Conservation (phyloP, 306 rosid species). For the Oemleria cerasiformis region DNA sequence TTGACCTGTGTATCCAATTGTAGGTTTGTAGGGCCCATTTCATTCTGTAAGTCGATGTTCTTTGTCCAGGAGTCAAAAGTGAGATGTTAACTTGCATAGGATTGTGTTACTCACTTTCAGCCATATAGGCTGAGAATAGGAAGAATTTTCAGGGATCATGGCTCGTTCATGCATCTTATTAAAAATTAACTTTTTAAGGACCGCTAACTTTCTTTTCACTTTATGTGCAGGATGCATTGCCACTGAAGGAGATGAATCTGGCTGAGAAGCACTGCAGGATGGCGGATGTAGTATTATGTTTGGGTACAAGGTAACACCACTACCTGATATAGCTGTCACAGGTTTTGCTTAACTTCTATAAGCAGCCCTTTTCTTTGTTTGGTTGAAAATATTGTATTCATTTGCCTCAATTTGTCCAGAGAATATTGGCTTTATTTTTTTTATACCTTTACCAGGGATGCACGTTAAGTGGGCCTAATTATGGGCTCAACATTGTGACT, state of each 20-base stretch:
- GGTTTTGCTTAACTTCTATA: not conserved
- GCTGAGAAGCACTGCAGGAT: slow-evolving; percentile 95
- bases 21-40: not conserved
- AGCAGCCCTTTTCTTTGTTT: not conserved
- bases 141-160: not conserved
- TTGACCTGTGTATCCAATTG: not conserved
- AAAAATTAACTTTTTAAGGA: slow-evolving; percentile 2
- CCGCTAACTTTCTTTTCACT: not conserved
- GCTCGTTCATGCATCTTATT: not conserved
- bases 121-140: not conserved
- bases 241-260: slow-evolving; percentile 87
- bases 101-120: not conserved
- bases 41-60: not conserved
- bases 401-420: not conserved
- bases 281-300: slow-evolving; percentile 92
- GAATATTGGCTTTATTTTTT: not conserved
- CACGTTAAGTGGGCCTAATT: not conserved
- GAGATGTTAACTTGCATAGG: not conserved
- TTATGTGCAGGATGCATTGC: slow-evolving; percentile 80
- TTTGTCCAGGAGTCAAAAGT: not conserved
- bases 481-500: not conserved
- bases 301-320: slow-evolving; percentile 83
- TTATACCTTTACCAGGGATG: not conserved
- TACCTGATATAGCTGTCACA: not conserved
- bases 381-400: not conserved